These are phyloP conservation scores for Arthroderma sp. DNA, from an alignment of 2,329 filamentous ascomycete species.

Conservation along the genomic window DNA sequence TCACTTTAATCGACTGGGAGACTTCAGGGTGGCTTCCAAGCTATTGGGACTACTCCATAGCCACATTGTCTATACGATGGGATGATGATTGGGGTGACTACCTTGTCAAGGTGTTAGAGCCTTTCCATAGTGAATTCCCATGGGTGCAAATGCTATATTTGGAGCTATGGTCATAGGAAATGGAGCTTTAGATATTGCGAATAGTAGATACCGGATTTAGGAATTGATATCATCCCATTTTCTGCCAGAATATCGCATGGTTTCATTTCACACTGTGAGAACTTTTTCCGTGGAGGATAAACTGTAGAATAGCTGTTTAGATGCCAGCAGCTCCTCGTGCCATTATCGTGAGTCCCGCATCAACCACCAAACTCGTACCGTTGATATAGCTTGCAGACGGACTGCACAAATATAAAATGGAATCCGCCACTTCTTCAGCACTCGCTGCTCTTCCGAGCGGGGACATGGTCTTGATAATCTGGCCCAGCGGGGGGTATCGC, in stretches of 20 bases:
- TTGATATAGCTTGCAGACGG: constrained; percentile 19
- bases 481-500: constrained; percentile 6
- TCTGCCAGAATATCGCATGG: too few species aligned
- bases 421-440: constrained; percentile 20
- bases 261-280: too few species aligned
- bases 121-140: constrained; percentile 19
- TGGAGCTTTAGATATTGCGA: too few species aligned
- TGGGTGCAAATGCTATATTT: constrained; percentile 17
- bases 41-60: constrained; percentile 24
- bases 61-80: constrained; percentile 21
- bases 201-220: too few species aligned
- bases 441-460: constrained; percentile 15
- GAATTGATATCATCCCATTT: too few species aligned
- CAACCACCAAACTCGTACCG: constrained; percentile 14
- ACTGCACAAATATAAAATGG: constrained; percentile 18
- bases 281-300: too few species aligned
- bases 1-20: constrained; percentile 30
- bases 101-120: constrained; percentile 19
- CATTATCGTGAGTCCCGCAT: constrained; percentile 2
- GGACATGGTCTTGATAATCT: constrained; percentile 7
- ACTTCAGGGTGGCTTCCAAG: constrained; percentile 26
- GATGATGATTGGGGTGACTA: constrained; percentile 23
- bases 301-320: too few species aligned
- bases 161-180: constrained; percentile 14
- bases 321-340: too few species aligned